These are phyloP conservation scores for Mycena sanguinolenta DNA, from an alignment of 768 basidiomycete genomes.

Conservation along the genomic window DNA sequence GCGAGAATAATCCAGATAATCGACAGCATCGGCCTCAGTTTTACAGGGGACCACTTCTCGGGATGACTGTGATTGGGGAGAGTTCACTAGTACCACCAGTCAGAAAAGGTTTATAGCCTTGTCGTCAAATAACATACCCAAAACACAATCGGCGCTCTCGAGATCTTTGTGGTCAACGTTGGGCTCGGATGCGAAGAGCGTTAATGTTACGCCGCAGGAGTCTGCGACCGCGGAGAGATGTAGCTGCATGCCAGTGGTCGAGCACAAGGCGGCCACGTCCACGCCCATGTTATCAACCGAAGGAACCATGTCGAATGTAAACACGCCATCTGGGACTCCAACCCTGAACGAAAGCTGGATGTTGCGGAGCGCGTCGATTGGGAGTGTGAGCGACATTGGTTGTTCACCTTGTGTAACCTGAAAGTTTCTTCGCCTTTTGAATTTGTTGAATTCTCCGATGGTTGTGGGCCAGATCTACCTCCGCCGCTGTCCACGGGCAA, in stretches of 20 bases:
- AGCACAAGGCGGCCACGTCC: background rate
- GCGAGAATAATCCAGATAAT: background rate
- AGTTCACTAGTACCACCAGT: background rate
- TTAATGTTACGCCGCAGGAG: constrained; percentile 12
- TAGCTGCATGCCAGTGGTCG: constrained; percentile 10
- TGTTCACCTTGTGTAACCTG: background rate
- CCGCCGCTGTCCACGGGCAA: no score
- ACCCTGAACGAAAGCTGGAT: constrained; percentile 16
- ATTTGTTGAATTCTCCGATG: no score
- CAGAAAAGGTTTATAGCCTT: background rate
- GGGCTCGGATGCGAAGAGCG: background rate
- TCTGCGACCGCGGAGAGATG: constrained; percentile 3
- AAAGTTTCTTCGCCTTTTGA: no score
- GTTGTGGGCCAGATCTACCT: no score
- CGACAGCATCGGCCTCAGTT: background rate
- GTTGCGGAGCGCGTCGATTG: background rate
- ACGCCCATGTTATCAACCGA: background rate
- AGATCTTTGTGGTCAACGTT: no score
- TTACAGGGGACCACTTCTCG: no score
- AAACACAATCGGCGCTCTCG: background rate
- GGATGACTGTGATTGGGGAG: background rate
- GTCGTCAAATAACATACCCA: background rate
- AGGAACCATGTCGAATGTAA: constrained; percentile 11
- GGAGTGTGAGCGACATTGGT: constrained; percentile 9
- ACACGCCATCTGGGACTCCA: background rate